Percentiles rank a stretch among this genome's conserved stretches.
phyloP scores from a whole-genome alignment of 2,329 filamentous ascomycete genomes.

The Fusarium foetens region DNA sequence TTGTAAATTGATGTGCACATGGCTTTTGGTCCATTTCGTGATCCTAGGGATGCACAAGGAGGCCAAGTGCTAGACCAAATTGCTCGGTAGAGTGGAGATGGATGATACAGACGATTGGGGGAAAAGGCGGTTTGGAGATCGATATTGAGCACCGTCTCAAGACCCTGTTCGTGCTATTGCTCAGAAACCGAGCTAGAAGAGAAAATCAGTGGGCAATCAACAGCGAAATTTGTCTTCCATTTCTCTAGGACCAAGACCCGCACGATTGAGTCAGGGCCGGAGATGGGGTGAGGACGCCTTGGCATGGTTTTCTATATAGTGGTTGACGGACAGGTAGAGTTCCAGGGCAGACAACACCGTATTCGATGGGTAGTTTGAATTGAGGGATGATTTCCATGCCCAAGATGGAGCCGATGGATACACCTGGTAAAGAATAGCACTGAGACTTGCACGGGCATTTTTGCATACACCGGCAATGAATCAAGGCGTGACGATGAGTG shows the following conservation, averaged over 20 bases:
- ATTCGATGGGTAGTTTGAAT: conserved; percentile 12
- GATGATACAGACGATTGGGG: conserved; percentile 29
- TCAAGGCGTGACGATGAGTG: conserved; percentile 30
- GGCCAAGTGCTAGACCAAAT: conserved; percentile 27
- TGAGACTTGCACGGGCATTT: conserved; percentile 19
- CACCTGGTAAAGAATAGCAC: conserved; percentile 31
- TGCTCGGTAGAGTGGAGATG: conserved; percentile 32
- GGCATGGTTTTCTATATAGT: conserved; percentile 25
- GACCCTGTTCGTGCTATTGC: conserved; percentile 18
- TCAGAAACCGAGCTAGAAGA: conserved; percentile 14
- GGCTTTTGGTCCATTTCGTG: conserved; percentile 11
- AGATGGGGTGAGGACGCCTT: conserved; percentile 29
- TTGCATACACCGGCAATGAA: conserved; percentile 12
- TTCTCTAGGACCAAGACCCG: conserved; percentile 21
- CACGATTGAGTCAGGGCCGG: conserved; percentile 34
- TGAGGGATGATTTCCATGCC: conserved; percentile 8
- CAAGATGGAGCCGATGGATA: conserved; percentile 14
- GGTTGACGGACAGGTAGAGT: conserved; percentile 8
- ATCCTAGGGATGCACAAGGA: conserved; percentile 14
- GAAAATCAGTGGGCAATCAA: conserved; percentile 28
- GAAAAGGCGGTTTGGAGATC: conserved; percentile 36
- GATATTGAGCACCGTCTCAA: conserved; percentile 39
- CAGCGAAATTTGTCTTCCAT: conserved; percentile 35
- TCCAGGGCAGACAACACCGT: conserved; percentile 6
- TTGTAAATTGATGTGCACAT: conserved; percentile 14